A percentile compares a stretch with the other conserved stretches of the same genome.
phyloP scores from a whole-genome alignment of 2,329 filamentous ascomycete genomes.

The Chaetomium strumarium region DNA sequence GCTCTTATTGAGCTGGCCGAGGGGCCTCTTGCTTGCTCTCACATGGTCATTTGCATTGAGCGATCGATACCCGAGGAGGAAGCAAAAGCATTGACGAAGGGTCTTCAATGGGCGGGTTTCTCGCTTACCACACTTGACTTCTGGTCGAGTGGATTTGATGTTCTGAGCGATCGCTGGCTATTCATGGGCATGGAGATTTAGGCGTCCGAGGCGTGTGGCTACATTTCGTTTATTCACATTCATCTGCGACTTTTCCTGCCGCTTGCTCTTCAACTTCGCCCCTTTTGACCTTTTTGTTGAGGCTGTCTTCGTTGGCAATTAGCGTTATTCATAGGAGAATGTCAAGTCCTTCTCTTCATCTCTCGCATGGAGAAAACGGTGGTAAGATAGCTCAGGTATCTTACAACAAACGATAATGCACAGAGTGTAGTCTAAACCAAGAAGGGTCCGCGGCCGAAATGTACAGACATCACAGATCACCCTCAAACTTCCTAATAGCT shows the following conservation, averaged over 20 bases:
- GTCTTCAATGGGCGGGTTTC: conserved; percentile 90
- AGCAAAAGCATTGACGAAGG: conserved; percentile 64
- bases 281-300: neutral
- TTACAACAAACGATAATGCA: neutral
- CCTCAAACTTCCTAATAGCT: conserved; percentile 73
- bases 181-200: conserved; percentile 86
- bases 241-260: neutral
- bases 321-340: neutral
- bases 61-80: conserved; percentile 59
- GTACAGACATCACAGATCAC: conserved; percentile 31
- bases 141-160: conserved; percentile 60
- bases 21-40: conserved; percentile 66
- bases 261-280: neutral
- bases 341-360: neutral
- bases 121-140: conserved; percentile 72
- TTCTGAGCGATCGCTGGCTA: conserved; percentile 73
- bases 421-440: neutral
- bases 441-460: neutral
- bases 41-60: conserved; percentile 77
- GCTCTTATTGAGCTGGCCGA: conserved; percentile 84
- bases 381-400: neutral
- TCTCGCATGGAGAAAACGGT: neutral
- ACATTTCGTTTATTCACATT: neutral
- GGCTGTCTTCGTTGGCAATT: neutral
- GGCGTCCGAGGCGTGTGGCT: conserved; percentile 1